phyloP scores from a whole-genome alignment of 805 yeast genomes.

The Sungouiozyma intestinalis region DNA sequence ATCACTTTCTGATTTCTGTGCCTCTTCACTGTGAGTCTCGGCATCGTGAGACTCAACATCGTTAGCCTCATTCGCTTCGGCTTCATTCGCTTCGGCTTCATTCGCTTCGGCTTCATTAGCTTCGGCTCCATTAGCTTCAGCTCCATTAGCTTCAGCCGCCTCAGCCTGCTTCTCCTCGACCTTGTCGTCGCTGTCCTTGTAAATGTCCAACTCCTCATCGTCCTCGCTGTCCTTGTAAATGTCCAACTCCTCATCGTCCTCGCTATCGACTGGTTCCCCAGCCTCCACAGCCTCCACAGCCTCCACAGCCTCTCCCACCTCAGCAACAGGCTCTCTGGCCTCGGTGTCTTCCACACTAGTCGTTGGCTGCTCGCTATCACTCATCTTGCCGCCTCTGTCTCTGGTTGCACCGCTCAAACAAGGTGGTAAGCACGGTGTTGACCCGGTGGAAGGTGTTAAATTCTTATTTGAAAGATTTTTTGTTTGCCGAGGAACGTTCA shows the following conservation, averaged over 20 bases:
- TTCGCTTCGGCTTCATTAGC: not conserved
- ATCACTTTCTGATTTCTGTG: conserved; percentile 12
- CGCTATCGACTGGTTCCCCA: not conserved
- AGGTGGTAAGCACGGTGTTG: too few species aligned
- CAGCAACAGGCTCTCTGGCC: not conserved
- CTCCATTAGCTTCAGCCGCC: conserved; percentile 2
- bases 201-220: conserved; percentile 4
- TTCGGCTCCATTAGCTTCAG: not conserved
- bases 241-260: conserved; percentile 4
- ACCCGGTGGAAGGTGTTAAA: too few species aligned
- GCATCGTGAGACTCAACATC: conserved; percentile 11
- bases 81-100: conserved; percentile 1
- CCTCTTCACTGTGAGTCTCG: conserved; percentile 8
- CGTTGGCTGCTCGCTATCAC: too few species aligned
- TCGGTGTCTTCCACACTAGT: not conserved
- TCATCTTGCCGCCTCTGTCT: too few species aligned
- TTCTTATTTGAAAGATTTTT: too few species aligned
- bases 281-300: not conserved
- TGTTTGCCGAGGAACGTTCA: too few species aligned
- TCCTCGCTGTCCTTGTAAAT: not conserved
- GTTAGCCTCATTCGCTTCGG: conserved; percentile 5
- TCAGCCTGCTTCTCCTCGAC: conserved; percentile 11
- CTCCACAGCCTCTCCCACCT: conserved; percentile 1
- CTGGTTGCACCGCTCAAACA: too few species aligned
- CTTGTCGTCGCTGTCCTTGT: conserved; percentile 5